Base-by-base conservation (phyloP, 495 filamentous ascomycete genomes). In the Cairneyella variabilis region DNA sequence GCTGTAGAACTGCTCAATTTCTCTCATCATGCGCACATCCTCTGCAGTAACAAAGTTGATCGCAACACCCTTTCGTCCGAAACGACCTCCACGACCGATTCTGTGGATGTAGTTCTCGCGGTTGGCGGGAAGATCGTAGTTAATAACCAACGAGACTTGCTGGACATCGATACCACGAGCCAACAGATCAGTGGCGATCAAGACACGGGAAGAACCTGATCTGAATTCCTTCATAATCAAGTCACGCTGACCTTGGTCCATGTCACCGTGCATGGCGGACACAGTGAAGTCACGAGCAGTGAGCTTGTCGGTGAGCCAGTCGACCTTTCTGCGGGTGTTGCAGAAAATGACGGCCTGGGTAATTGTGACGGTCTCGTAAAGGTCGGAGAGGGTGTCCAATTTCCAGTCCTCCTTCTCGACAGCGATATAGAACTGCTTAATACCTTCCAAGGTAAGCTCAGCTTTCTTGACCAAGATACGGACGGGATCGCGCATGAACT, bases 321-420 rank as follows among this genome's bases (percentile, higher is more conserved):
- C 93, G 66, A 98, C 93, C 91, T 98, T 98, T 75, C 93, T 82
- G 66, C 95, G 87, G 61, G 93, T 98, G 82, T 98, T 98, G 80
- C 93, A 98, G 86, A 98, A 98, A 76, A 98, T 98, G 70, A 98
- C 93, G 55, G 93, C 93, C 72, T 98, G 93, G 52, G 93, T 98
- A 69, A 98, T 98, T 61, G 93, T 98, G 67, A 98, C 86, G 27
- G 93, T 98, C 72, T 98, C 93, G 81, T 98, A 98, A 53, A 98
- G 76, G 73, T 98, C 93, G 66, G 89, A 97, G 26, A 98, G 90
- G 40, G 93, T 98, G 73, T 98, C 93, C 58, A 98, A 86, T 77
- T 98, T 98, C 95, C 95, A 98, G 66, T 97, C 93, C 70, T 98
- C 93, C 82, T 98, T 97, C 79, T 98, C 93, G 46, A 98, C 93